Evolutionary conservation across 192 early-diverging fungal species (phyloP).

Genomic region (Backusella sp.): DNA sequence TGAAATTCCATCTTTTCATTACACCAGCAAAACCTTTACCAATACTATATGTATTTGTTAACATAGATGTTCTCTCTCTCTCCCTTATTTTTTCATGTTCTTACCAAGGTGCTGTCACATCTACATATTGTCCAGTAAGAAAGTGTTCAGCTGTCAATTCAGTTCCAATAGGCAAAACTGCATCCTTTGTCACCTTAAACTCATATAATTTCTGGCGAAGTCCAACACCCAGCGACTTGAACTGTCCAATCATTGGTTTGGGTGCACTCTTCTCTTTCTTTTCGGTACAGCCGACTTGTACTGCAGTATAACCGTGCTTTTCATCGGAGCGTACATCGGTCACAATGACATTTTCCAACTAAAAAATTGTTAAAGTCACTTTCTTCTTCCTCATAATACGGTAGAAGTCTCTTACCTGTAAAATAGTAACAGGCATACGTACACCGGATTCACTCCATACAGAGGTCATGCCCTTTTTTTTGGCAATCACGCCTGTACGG

Average conservation of each 20-base stretch:
- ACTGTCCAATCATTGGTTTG: slow-evolving; percentile 78
- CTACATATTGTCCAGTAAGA: slow-evolving; percentile 94
- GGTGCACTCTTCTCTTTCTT: slow-evolving; percentile 61
- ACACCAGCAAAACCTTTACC: slow-evolving; percentile 96
- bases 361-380: neutral
- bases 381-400: too few relatives aligned
- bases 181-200: slow-evolving; percentile 85
- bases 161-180: slow-evolving; percentile 77
- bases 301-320: slow-evolving; percentile 53
- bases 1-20: slow-evolving; percentile 97
- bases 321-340: slow-evolving; percentile 52
- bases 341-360: slow-evolving; percentile 73
- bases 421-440: slow-evolving; percentile 85
- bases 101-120: slow-evolving; percentile 81
- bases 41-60: slow-evolving; percentile 36
- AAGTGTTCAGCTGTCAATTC: slow-evolving; percentile 84
- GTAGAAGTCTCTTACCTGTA: slow-evolving; percentile 54
- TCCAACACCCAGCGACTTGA: slow-evolving; percentile 59
- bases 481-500: slow-evolving; percentile 79
- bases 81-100: neutral
- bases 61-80: too few relatives aligned
- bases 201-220: slow-evolving; percentile 82
- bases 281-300: slow-evolving; percentile 70
- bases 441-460: slow-evolving; percentile 95
- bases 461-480: slow-evolving; percentile 94